Evolutionary conservation across 1,139 yeast genomes (phyloP).

Genomic region (Candida tropicalis): DNA sequence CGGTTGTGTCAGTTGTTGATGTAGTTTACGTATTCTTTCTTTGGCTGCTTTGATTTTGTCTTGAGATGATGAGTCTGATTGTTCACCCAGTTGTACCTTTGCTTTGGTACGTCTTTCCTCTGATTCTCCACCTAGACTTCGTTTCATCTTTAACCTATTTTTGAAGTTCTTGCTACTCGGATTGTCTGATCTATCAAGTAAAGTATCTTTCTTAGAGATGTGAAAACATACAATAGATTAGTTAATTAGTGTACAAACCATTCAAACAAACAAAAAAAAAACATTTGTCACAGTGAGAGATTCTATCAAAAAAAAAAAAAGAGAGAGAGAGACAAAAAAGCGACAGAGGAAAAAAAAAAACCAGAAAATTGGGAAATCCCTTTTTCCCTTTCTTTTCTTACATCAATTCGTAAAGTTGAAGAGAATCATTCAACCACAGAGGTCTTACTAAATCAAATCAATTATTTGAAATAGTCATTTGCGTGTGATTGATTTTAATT

Average conservation of each 20-base stretch:
- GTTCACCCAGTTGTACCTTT: background rate
- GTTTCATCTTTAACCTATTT: background rate
- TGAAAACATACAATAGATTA: too few species aligned
- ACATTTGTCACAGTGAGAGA: background rate
- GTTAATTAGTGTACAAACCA: constrained; percentile 1
- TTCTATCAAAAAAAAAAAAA: constrained; percentile 1
- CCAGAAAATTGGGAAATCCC: constrained; percentile 1
- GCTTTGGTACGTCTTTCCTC: background rate
- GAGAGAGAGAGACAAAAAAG: background rate
- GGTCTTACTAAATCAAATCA: background rate
- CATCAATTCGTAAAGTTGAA: background rate
- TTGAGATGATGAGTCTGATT: background rate
- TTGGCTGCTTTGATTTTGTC: constrained; percentile 4
- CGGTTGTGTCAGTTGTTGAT: constrained; percentile 2
- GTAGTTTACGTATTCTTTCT: constrained; percentile 3
- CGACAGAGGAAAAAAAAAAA: background rate
- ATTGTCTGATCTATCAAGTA: too few species aligned
- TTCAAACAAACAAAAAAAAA: background rate
- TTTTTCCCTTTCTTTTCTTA: constrained; percentile 1
- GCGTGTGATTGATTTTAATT: too few species aligned
- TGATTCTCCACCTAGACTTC: background rate
- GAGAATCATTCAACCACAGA: background rate
- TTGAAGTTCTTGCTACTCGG: too few species aligned
- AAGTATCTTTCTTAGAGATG: too few species aligned
- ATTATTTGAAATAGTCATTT: background rate